Evolutionary conservation across 352 stramenopile genomes (phyloP).

Genomic region (Pythium utonaiense): DNA sequence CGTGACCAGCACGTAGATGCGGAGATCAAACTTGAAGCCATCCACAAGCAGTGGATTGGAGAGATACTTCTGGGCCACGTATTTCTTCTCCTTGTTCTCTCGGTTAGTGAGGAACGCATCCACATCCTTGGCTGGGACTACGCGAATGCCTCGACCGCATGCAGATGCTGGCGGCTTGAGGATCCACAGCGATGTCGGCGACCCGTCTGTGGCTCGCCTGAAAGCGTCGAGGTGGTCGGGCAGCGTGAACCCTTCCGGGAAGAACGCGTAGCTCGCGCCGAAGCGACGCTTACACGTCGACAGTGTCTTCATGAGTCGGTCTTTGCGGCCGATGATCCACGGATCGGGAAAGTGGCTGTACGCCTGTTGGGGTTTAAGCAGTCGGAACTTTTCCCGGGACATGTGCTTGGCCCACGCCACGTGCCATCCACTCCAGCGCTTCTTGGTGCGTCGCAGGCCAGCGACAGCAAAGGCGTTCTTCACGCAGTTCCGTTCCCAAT

Average conservation of each 20-base stretch:
- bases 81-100: conserved; percentile 27
- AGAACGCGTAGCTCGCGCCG: conserved; percentile 65
- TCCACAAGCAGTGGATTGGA: conserved; percentile 69
- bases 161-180: conserved; percentile 83
- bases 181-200: conserved; percentile 63
- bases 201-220: conserved; percentile 24
- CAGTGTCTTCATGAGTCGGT: conserved; percentile 82
- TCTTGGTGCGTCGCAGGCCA: conserved; percentile 60
- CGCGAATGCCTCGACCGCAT: conserved; percentile 85
- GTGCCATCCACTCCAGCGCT: conserved; percentile 53
- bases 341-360: conserved; percentile 90
- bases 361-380: conserved; percentile 52
- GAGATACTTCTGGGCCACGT: conserved; percentile 82
- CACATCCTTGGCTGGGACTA: conserved; percentile 47
- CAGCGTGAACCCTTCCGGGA: conserved; percentile 82
- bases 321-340: conserved; percentile 89
- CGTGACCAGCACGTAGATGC: conserved; percentile 89
- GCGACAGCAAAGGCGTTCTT: conserved; percentile 87
- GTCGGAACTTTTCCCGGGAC: conserved; percentile 50
- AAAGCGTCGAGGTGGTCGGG: conserved; percentile 68
- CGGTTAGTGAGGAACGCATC: conserved; percentile 26
- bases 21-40: conserved; percentile 89
- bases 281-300: conserved; percentile 52
- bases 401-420: conserved; percentile 75
- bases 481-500: conserved; percentile 92